phyloP scores from a whole-genome alignment of 75 land plant genomes.

The Chamaecyparis obtusa region DNA sequence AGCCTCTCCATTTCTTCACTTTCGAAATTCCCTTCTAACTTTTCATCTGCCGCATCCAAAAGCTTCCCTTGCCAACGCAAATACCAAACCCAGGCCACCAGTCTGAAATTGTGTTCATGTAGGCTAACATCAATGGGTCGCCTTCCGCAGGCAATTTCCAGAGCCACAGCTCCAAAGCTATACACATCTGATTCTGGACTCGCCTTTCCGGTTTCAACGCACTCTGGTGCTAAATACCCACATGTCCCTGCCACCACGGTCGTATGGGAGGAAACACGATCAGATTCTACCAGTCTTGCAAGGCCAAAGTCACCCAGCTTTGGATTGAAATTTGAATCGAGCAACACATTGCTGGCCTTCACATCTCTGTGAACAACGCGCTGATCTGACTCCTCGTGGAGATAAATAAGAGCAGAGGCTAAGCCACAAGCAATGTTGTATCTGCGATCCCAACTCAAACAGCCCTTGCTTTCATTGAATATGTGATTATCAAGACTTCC shows the following conservation, averaged over 20 bases:
- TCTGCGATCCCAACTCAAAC: conserved; percentile 51
- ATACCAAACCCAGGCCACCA: conserved; percentile 63
- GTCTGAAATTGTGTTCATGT: conserved; percentile 33
- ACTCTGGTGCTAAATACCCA: conserved; percentile 85
- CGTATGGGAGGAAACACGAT: conserved; percentile 58
- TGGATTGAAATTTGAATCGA: conserved; percentile 68
- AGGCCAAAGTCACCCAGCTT: conserved; percentile 81
- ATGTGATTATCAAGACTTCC: conserved; percentile 23
- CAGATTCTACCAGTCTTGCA: conserved; percentile 59
- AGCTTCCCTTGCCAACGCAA: conserved; percentile 25
- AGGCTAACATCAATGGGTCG: conserved; percentile 30
- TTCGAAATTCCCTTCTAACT: conserved; percentile 18
- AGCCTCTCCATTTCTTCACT: conserved; percentile 36
- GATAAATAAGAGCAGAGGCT: conserved; percentile 60
- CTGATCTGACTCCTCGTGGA: conserved; percentile 86
- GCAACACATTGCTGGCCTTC: conserved; percentile 79
- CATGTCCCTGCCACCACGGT: conserved; percentile 79
- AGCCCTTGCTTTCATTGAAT: not conserved
- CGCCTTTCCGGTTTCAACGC: conserved; percentile 18
- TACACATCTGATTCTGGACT: conserved; percentile 52
- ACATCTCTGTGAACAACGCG: conserved; percentile 83
- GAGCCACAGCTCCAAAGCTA: conserved; percentile 53
- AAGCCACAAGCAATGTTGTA: conserved; percentile 56
- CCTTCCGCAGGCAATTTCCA: conserved; percentile 59
- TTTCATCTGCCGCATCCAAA: conserved; percentile 39